Base-by-base conservation (phyloP, 768 basidiomycete genomes). In the Piloderma croceum region DNA sequence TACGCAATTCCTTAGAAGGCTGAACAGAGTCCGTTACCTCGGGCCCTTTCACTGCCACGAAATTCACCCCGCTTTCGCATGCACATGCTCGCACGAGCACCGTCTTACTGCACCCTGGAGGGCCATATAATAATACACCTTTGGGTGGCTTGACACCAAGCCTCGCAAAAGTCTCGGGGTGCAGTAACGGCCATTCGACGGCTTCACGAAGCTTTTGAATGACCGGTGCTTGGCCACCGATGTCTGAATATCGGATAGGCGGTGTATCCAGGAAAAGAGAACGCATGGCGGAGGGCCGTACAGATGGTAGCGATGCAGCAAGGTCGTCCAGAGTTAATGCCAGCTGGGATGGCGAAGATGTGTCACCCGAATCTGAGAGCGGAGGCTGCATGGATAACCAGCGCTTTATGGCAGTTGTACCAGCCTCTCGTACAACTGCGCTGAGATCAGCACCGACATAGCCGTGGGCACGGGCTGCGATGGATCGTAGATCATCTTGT, bases 41-140 rank as follows among this genome's bases (percentile, higher is more conserved):
- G 1, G 96, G 92, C 1, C 96, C 96, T 61, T 96, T 96, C 23
- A 99, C 90, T 18, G 94, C 91, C 31, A 99, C 76, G 59, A 97
- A 97, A 59, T 97, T 97, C 42, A 97, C 78, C 3, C 90, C 92
- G 50, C 89, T 89, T 61, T 96, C 93, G 21, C 81, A 87, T 12
- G 93, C 93, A 57, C 90, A 82, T 3, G 94, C 93, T 42, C 90
- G 79, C 2, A 89, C 94, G 12, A 91, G 77, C 31, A 98, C 70
- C 2, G 94, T 98, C 65, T 98, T 98, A 52, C 90, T 91, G 54
- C 93, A 96, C n/a, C 93, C 93, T 4, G 93, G 94, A 3, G 93
- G 93, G 4, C 93, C 93, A 60, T 93, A 99, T 12, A 98, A 67
- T 33, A 99, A 63, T 5, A 98, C 77, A 1, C 94, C 94, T 51